Conservation (phyloP, 495 filamentous ascomycete species). For the Penicillium dipodomyicola region DNA sequence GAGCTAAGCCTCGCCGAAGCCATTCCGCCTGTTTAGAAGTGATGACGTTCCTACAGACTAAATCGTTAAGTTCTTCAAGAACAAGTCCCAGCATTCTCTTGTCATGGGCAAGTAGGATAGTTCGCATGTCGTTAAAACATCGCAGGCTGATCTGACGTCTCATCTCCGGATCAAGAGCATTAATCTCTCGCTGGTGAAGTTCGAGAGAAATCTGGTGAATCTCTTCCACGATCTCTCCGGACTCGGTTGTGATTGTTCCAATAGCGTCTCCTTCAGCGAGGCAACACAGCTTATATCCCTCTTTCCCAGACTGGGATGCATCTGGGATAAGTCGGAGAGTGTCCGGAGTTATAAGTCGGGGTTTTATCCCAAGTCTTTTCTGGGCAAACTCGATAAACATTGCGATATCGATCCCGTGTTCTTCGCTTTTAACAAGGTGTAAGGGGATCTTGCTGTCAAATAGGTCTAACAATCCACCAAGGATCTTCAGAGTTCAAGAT, state of each 20-base stretch:
- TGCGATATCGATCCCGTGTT: constrained; percentile 33
- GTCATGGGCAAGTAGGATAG: constrained; percentile 37
- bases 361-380: constrained; percentile 15
- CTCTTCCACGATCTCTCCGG: constrained; percentile 32
- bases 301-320: not conserved
- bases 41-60: constrained; percentile 26
- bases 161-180: constrained; percentile 27
- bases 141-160: constrained; percentile 16
- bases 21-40: constrained; percentile 23
- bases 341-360: constrained; percentile 18
- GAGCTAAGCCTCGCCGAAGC: constrained; percentile 18
- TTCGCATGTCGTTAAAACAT: constrained; percentile 40
- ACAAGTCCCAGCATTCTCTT: constrained; percentile 42
- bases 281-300: constrained; percentile 27
- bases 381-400: constrained; percentile 27
- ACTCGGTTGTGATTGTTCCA: not conserved
- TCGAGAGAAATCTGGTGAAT: constrained; percentile 42
- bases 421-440: constrained; percentile 37
- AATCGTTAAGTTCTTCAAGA: constrained; percentile 27
- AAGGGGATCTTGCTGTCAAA: constrained; percentile 29
- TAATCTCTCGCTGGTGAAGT: constrained; percentile 43
- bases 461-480: constrained; percentile 20
- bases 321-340: constrained; percentile 22
- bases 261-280: constrained; percentile 4
- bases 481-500: constrained; percentile 13